Conservation (phyloP, 2,329 filamentous ascomycete genomes). For the Aspergillus fumigatus region DNA sequence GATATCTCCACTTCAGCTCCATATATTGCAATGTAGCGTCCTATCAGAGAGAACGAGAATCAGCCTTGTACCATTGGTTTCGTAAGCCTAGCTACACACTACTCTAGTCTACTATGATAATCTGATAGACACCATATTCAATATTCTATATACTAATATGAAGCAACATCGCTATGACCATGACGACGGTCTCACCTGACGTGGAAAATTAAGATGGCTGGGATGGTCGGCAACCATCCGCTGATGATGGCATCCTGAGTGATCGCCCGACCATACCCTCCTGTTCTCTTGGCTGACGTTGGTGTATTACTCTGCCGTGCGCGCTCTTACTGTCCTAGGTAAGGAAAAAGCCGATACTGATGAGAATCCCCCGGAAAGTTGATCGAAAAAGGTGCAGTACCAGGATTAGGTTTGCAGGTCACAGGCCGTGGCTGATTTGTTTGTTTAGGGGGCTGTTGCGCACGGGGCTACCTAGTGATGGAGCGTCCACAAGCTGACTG, state of each 20-base stretch:
- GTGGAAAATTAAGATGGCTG: background rate
- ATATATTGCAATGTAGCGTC: background rate
- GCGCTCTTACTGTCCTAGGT: constrained; percentile 6
- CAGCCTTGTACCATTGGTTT: background rate
- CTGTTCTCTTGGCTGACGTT: constrained; percentile 4
- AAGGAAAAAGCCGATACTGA: constrained; percentile 12
- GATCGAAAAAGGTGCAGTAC: constrained; percentile 2
- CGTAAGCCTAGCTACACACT: background rate
- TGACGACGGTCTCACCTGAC: background rate
- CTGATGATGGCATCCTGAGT: background rate
- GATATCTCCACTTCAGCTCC: background rate
- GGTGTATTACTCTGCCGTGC: background rate
- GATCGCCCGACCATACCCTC: background rate
- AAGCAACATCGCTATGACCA: no score
- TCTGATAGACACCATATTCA: background rate
- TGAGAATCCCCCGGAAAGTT: constrained; percentile 31
- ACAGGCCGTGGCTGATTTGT: background rate
- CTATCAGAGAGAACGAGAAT: background rate
- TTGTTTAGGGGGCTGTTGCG: constrained; percentile 1
- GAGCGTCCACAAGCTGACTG: constrained; percentile 11
- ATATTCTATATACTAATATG: background rate
- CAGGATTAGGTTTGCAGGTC: background rate
- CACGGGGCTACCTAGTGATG: constrained; percentile 23
- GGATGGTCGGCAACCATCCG: background rate
- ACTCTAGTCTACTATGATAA: background rate